Percentiles rank a stretch among this genome's conserved stretches.
Conservation (phyloP, 2,329 filamentous ascomycete genomes). For the Fusarium annulatum region DNA sequence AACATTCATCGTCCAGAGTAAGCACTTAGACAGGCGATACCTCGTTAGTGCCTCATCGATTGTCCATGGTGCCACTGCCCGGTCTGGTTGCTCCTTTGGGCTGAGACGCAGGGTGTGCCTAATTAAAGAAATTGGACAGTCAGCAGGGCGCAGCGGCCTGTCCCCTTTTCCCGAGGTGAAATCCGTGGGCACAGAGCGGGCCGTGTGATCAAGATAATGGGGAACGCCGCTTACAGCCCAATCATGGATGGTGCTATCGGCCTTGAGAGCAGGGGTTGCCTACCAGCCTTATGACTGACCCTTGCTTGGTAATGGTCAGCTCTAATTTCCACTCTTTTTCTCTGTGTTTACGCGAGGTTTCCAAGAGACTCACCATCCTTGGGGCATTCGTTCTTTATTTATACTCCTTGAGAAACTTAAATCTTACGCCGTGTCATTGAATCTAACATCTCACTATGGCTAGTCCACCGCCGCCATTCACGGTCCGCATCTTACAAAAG, state of each 20-base stretch:
- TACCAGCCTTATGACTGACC: conserved; percentile 30
- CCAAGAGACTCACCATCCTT: background rate
- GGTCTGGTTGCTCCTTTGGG: background rate
- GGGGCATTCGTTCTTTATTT: background rate
- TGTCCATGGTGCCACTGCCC: background rate
- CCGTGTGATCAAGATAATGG: background rate
- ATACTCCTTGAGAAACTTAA: background rate
- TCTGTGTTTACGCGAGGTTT: background rate
- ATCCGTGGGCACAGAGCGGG: background rate
- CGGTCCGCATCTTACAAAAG: conserved; percentile 12
- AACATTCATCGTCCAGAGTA: background rate
- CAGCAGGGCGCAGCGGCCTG: background rate
- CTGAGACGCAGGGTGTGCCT: background rate
- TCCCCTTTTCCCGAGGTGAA: background rate
- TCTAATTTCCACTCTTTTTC: conserved; percentile 18
- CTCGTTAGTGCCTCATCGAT: background rate
- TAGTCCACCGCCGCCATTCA: conserved; percentile 23
- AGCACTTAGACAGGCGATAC: background rate
- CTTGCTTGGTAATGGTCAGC: conserved; percentile 12
- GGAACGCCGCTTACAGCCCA: background rate
- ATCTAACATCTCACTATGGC: conserved; percentile 3
- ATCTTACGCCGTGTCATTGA: background rate
- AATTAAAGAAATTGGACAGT: background rate
- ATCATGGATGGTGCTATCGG: background rate
- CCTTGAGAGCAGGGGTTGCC: background rate